Percentiles rank a stretch among this genome's conserved stretches.
Conservation (phyloP, 202 grass and related monocot species). For the Alloteropsis angusta region DNA sequence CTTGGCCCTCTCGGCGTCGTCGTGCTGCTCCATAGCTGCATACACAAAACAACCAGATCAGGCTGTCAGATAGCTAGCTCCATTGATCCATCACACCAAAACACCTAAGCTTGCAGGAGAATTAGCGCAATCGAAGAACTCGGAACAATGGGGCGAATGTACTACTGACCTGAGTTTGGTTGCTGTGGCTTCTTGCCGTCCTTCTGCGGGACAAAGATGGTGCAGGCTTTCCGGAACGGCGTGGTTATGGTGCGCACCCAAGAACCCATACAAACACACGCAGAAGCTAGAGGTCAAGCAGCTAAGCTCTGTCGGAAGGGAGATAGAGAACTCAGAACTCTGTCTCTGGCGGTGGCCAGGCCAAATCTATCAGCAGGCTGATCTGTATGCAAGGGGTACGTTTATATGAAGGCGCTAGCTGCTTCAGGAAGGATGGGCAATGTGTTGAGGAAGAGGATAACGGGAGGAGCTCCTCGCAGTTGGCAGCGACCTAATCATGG, state of each 20-base stretch:
- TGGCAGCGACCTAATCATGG: slow-evolving; percentile 3
- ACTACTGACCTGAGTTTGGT: slow-evolving; percentile 23
- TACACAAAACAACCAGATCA: neutral
- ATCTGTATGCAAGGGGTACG: too few species aligned
- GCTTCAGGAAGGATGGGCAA: neutral
- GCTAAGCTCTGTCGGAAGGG: neutral
- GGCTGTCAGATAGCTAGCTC: neutral
- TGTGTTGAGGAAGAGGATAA: neutral
- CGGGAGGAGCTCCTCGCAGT: neutral
- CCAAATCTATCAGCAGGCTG: neutral
- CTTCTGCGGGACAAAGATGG: slow-evolving; percentile 32
- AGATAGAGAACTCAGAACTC: too few species aligned
- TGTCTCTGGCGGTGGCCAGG: neutral
- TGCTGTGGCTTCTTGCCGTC: slow-evolving; percentile 38
- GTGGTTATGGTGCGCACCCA: slow-evolving; percentile 64
- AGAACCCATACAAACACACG: slow-evolving; percentile 32
- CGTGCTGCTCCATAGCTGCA: slow-evolving; percentile 17
- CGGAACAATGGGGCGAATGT: neutral
- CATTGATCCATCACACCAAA: neutral
- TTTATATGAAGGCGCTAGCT: neutral
- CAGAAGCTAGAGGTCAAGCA: neutral
- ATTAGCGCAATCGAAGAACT: neutral
- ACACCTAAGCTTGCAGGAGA: neutral
- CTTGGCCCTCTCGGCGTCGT: slow-evolving; percentile 28
- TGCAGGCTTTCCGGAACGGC: slow-evolving; percentile 63